Percentiles rank a stretch among this genome's conserved stretches.
Conservation (phyloP, 352 stramenopile genomes). For the Globisporangium splendens region DNA sequence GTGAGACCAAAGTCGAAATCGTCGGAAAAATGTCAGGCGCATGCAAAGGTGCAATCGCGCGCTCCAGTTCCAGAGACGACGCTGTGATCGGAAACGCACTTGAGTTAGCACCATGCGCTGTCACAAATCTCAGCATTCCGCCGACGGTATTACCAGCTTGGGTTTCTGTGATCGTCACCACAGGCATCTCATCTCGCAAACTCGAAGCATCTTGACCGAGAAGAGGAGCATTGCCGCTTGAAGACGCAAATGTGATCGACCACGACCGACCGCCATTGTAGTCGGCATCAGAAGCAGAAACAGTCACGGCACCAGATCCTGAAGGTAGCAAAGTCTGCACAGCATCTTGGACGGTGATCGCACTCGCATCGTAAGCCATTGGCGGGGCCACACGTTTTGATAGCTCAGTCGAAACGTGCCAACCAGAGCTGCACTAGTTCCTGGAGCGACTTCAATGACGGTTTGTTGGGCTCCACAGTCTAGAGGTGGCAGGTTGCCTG, state of each 20-base stretch:
- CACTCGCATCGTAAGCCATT: slow-evolving; percentile 23
- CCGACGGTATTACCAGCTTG: slow-evolving; percentile 31
- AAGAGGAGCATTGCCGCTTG: slow-evolving; percentile 20
- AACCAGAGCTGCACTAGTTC: slow-evolving; percentile 26
- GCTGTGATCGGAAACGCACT: slow-evolving; percentile 21
- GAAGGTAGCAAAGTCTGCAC: slow-evolving; percentile 18
- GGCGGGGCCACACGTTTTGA: slow-evolving; percentile 14
- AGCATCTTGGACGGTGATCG: slow-evolving; percentile 24
- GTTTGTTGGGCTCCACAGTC: slow-evolving; percentile 39
- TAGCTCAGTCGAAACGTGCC: slow-evolving; percentile 36
- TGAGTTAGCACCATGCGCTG: slow-evolving; percentile 9
- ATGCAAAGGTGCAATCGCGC: slow-evolving; percentile 13
- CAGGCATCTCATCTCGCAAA: slow-evolving; percentile 24
- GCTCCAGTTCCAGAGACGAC: slow-evolving; percentile 12
- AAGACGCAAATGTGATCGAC: slow-evolving; percentile 42
- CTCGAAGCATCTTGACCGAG: slow-evolving; percentile 17
- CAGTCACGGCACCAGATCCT: slow-evolving; percentile 23
- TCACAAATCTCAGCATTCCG: slow-evolving; percentile 21
- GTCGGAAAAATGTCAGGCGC: background rate
- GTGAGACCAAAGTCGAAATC: slow-evolving; percentile 3
- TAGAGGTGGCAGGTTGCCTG: slow-evolving; percentile 28
- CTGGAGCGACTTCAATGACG: slow-evolving; percentile 27
- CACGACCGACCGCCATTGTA: slow-evolving; percentile 35
- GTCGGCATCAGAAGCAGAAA: slow-evolving; percentile 11
- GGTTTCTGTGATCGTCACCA: slow-evolving; percentile 14